These are phyloP conservation scores for Sungouiella blattae DNA, from an alignment of 805 yeast species.

Conservation along the genomic window DNA sequence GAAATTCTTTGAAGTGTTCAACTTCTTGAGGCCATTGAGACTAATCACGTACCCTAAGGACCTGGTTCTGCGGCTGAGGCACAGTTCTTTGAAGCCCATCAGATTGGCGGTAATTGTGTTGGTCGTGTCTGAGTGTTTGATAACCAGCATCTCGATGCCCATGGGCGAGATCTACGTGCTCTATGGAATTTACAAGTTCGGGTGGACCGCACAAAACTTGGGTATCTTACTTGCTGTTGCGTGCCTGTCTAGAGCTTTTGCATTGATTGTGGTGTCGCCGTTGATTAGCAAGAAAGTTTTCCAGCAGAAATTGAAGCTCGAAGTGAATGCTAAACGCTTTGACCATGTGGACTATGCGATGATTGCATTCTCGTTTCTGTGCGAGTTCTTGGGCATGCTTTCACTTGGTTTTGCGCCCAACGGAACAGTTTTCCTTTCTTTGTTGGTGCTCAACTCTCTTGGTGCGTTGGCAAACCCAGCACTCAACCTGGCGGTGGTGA, in stretches of 20 bases:
- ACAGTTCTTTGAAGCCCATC: slow-evolving; percentile 15
- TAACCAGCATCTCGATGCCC: slow-evolving; percentile 36
- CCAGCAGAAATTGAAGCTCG: slow-evolving; percentile 29
- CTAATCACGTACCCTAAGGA: slow-evolving; percentile 51
- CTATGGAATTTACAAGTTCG: slow-evolving; percentile 50
- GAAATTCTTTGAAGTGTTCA: slow-evolving; percentile 7
- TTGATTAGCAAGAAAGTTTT: slow-evolving; percentile 32
- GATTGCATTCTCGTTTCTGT: slow-evolving; percentile 30
- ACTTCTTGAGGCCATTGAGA: slow-evolving; percentile 46
- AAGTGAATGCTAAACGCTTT: slow-evolving; percentile 36
- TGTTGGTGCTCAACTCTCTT: slow-evolving; percentile 40
- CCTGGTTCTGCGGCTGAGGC: slow-evolving; percentile 18
- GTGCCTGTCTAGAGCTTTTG: slow-evolving; percentile 48
- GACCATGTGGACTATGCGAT: slow-evolving; percentile 51
- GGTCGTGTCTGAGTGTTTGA: slow-evolving; percentile 42
- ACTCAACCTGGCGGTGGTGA: slow-evolving; percentile 55
- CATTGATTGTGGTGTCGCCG: slow-evolving; percentile 53
- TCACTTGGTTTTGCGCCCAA: slow-evolving; percentile 29
- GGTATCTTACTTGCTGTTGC: slow-evolving; percentile 54
- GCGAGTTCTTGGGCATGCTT: slow-evolving; percentile 38
- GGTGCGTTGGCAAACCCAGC: slow-evolving; percentile 46
- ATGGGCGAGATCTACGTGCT: slow-evolving; percentile 43
- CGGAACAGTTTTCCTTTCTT: slow-evolving; percentile 25
- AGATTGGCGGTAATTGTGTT: slow-evolving; percentile 45
- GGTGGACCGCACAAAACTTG: slow-evolving; percentile 52